phyloP scores from a whole-genome alignment of 306 rosid genomes.

The Vachellia collinsii region DNA sequence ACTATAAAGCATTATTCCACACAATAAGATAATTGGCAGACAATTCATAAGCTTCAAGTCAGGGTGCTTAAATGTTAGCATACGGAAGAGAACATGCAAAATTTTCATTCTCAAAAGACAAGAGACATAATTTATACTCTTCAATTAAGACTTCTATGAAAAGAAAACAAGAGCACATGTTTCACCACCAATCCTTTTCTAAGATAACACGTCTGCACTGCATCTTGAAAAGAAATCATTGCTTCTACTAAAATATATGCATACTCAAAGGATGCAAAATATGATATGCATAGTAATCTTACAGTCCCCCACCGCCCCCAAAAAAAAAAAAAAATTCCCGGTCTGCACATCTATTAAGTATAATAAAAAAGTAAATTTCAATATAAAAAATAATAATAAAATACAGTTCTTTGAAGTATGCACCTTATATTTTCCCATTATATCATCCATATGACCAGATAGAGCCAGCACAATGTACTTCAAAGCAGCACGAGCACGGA shows the following conservation, averaged over 20 bases:
- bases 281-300: background rate
- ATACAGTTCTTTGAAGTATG: background rate
- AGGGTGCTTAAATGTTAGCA: background rate
- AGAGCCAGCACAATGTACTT: constrained; percentile 87
- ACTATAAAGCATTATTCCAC: background rate
- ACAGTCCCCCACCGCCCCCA: background rate
- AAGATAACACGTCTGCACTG: background rate
- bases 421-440: constrained; percentile 90
- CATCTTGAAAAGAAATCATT: background rate
- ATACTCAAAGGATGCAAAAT: background rate
- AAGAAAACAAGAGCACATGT: background rate
- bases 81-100: background rate
- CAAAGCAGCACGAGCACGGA: constrained; percentile 81
- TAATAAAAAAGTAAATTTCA: background rate
- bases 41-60: background rate
- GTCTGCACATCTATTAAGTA: constrained; percentile 9
- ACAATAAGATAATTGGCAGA: background rate
- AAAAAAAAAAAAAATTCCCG: background rate
- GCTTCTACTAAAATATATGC: background rate
- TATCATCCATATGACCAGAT: constrained; percentile 88
- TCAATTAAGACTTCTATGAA: background rate
- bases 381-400: background rate
- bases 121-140: background rate
- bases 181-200: background rate
- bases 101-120: background rate